Percentiles rank a stretch among this genome's conserved stretches.
These are phyloP conservation scores for Aspergillus eucalypticola DNA, from an alignment of 2,329 filamentous ascomycete species.

Conservation along the genomic window DNA sequence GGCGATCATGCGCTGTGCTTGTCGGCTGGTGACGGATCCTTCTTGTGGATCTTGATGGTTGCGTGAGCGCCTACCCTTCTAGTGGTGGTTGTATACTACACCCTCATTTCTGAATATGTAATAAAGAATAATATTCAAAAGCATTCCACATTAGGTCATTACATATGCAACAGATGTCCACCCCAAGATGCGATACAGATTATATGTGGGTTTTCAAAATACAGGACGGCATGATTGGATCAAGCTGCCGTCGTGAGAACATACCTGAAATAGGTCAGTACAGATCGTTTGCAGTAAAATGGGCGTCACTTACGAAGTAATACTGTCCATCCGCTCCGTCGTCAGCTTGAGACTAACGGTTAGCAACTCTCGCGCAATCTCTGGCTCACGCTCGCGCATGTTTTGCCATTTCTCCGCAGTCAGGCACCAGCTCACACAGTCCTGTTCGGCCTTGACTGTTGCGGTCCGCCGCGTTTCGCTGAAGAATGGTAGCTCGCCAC, in stretches of 20 bases:
- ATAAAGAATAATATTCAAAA: neutral
- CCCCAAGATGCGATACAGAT: neutral
- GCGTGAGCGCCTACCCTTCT: neutral
- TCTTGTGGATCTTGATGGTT: neutral
- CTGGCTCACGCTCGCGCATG: constrained; percentile 70
- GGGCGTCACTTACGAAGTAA: constrained; percentile 56
- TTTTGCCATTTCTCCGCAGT: constrained; percentile 69
- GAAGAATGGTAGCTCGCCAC: constrained; percentile 95
- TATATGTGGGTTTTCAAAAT: neutral
- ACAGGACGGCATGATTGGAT: constrained; percentile 12
- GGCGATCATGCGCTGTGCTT: neutral
- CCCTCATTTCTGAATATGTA: neutral
- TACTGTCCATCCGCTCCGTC: constrained; percentile 82
- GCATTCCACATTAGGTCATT: neutral
- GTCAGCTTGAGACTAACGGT: constrained; percentile 89
- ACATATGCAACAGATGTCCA: neutral
- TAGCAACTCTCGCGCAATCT: constrained; percentile 80
- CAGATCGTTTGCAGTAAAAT: neutral
- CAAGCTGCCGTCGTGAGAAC: constrained; percentile 37
- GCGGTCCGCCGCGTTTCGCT: constrained; percentile 84
- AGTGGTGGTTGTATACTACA: neutral
- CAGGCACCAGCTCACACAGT: constrained; percentile 81
- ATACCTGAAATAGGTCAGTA: constrained; percentile 26
- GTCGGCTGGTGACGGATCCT: neutral
- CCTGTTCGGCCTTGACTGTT: constrained; percentile 78